A percentile compares a stretch with the other conserved stretches of the same genome.
Conservation (phyloP, 2,329 filamentous ascomycete species). For the Calonectria pseudoturangicola region DNA sequence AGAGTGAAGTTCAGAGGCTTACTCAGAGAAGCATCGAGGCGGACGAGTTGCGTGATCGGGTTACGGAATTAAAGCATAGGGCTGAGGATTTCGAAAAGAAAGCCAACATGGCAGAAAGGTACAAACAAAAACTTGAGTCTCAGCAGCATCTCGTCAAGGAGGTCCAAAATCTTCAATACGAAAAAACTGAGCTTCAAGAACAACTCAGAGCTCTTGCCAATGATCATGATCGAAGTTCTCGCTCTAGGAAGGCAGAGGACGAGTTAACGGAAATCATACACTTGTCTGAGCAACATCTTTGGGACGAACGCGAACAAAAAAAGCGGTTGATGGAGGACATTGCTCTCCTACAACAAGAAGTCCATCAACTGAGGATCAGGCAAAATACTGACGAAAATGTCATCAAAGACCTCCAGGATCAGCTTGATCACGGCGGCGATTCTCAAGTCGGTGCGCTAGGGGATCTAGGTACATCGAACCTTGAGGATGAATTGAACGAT, state of each 20-base stretch:
- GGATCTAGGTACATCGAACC: slow-evolving; percentile 61
- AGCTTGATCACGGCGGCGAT: slow-evolving; percentile 64
- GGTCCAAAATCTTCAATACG: slow-evolving; percentile 72
- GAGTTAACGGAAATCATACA: slow-evolving; percentile 65
- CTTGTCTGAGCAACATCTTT: slow-evolving; percentile 64
- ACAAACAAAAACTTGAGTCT: slow-evolving; percentile 77
- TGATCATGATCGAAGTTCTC: slow-evolving; percentile 59
- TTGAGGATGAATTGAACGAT: slow-evolving; percentile 77
- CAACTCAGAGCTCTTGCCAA: slow-evolving; percentile 63
- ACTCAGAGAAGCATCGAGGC: slow-evolving; percentile 68
- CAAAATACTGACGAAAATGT: slow-evolving; percentile 71
- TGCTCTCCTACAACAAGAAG: slow-evolving; percentile 66
- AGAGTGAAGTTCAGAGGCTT: slow-evolving; percentile 71
- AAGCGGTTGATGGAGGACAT: slow-evolving; percentile 68
- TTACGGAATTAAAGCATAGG: slow-evolving; percentile 75
- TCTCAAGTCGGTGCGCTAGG: slow-evolving; percentile 47
- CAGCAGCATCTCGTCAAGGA: slow-evolving; percentile 74
- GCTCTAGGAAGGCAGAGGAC: slow-evolving; percentile 61
- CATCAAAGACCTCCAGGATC: slow-evolving; percentile 77
- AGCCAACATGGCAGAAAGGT: slow-evolving; percentile 77
- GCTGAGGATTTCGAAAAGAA: slow-evolving; percentile 76
- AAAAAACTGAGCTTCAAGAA: slow-evolving; percentile 72
- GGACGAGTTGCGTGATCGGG: slow-evolving; percentile 74
- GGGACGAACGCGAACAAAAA: slow-evolving; percentile 67
- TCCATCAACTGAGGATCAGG: slow-evolving; percentile 68